A percentile compares a stretch with the other conserved stretches of the same genome.
phyloP scores from a whole-genome alignment of 257 asterid genomes.

The Solanum pimpinellifolium region DNA sequence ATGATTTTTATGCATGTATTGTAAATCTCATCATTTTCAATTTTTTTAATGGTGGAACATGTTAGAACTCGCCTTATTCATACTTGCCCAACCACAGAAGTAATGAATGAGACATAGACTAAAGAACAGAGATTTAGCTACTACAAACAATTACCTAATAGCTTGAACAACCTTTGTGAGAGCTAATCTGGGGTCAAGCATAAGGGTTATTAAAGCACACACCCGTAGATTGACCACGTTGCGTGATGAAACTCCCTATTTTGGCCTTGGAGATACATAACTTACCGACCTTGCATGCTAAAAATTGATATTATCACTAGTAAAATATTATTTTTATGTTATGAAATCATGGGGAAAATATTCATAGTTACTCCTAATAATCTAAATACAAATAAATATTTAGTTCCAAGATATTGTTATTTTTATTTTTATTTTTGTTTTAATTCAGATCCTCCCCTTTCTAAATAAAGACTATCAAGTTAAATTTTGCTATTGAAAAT shows the following conservation, averaged over 20 bases:
- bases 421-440: no score
- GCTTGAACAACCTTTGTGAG: not conserved
- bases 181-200: not conserved
- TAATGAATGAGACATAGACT: not conserved
- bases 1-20: no score
- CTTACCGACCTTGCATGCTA: not conserved
- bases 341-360: not conserved
- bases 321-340: no score
- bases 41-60: no score
- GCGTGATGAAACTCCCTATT: not conserved
- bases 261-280: not conserved
- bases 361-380: not conserved
- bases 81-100: not conserved
- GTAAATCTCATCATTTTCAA: no score
- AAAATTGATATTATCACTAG: not conserved
- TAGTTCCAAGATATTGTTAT: not conserved
- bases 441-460: not conserved
- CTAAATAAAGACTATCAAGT: not conserved
- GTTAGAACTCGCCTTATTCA: no score
- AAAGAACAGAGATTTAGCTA: not conserved
- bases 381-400: not conserved
- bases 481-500: no score
- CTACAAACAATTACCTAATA: not conserved
- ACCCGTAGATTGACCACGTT: not conserved
- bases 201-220: not conserved